Conservation (phyloP, 2,329 filamentous ascomycete species). For the Cladorrhinum sp. region DNA sequence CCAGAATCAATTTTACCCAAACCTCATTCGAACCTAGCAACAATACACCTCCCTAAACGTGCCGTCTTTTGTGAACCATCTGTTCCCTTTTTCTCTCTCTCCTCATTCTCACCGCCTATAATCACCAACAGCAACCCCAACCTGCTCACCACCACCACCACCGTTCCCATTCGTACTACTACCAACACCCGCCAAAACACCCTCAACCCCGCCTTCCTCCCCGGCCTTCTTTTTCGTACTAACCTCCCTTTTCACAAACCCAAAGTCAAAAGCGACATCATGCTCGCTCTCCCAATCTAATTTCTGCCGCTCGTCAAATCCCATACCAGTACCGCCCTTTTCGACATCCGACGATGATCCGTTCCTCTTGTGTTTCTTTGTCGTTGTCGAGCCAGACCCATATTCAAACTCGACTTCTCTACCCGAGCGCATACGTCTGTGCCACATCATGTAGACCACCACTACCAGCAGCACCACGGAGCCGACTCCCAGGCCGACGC, state of each 20-base stretch:
- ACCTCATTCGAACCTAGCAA: too few relatives aligned
- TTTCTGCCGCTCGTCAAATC: slow-evolving; percentile 14
- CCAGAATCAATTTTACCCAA: too few relatives aligned
- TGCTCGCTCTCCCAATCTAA: slow-evolving; percentile 26
- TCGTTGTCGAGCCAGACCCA: background rate
- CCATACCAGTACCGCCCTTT: background rate
- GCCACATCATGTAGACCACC: slow-evolving; percentile 19
- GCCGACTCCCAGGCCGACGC: slow-evolving; percentile 20
- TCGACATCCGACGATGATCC: background rate
- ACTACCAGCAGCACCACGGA: slow-evolving; percentile 7
- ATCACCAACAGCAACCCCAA: background rate
- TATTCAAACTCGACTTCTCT: background rate
- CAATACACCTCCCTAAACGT: too few relatives aligned
- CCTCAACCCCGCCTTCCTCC: background rate
- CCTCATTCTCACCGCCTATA: background rate
- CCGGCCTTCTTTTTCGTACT: background rate
- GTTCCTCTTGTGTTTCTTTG: background rate
- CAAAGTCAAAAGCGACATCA: slow-evolving; percentile 25
- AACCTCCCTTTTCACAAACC: background rate
- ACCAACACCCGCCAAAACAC: background rate
- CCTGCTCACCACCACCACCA: background rate
- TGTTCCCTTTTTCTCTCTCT: too few relatives aligned
- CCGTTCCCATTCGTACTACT: background rate
- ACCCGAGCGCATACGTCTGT: slow-evolving; percentile 18
- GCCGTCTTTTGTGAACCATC: too few relatives aligned